Evolutionary conservation across 106 monocot species (phyloP), one percentile per base, ranked within the genome.

Genomic region (Vanilla planifolia): DNA sequence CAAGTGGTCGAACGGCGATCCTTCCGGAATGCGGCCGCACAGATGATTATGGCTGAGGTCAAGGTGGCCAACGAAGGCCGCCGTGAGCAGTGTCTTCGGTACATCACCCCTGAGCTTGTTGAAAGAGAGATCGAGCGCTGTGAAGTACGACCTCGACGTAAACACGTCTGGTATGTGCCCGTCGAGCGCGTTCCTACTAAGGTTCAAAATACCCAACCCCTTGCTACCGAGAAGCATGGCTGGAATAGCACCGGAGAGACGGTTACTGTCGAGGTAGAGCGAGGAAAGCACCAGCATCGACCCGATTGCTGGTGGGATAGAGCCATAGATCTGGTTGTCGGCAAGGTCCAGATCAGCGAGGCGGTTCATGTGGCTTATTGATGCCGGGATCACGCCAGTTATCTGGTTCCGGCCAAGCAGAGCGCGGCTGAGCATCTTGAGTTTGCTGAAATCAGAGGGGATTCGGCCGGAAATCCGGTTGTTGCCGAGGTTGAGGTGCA

Each of bases 311-410:
- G 63, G 37, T 0, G 94, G 89, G 27, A 94, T 74, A 22, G 17
- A 17, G 10, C 94, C 94, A 34, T 64, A 60, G 24, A 94, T 24
- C 34, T 25, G 32, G 72, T 94, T 94, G 9, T 58, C 53, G 13
- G 86, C 47, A n/a, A 94, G 83, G 29, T 94, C 94, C 13, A 94
- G 83, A 51, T 94, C 94, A 30, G 94, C 89, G 35, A 94, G 77
- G 11, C 94, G 79, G 63, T 41, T 48, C 78, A 94, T 72, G 33
- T 30, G 23, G 13, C 67, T 46, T 36, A 89, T 66, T 13, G 89
- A 89, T 0, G 43, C 3, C 0, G 94, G 94, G 43, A 94, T 78
- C 6, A 6, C 1, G 24, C 94, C 94, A 26, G 83, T 68, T 41
- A 94, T 27, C 67, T 57, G 68, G 75, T 94, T 94, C 42, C 75